Conservation (phyloP, 257 asterid species). For the Solanum bulbocastanum region DNA sequence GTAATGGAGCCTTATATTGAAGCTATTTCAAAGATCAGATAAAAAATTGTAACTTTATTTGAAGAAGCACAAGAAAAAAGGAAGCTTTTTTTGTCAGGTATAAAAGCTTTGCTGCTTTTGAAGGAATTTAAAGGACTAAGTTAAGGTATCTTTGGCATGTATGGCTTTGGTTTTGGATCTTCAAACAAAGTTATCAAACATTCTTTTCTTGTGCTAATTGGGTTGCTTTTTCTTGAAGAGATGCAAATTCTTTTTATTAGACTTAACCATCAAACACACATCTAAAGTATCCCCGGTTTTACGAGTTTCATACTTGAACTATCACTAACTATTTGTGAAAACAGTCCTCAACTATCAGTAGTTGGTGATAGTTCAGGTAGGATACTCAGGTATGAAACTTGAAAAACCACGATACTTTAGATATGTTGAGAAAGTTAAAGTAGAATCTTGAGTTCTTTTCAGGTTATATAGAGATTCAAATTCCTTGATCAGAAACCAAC, state of each 20-base stretch:
- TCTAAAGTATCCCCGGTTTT: rapidly evolving
- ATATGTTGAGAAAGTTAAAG: background rate
- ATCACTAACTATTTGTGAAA: background rate
- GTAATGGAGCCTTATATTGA: conserved; percentile 1
- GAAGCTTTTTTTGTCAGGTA: conserved; percentile 6
- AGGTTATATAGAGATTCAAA: background rate
- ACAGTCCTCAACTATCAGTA: background rate
- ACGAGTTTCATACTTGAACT: background rate
- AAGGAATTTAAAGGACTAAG: conserved; percentile 15
- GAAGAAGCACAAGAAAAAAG: conserved; percentile 33
- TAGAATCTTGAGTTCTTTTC: background rate
- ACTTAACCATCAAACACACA: background rate
- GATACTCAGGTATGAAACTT: background rate
- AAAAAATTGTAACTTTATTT: conserved; percentile 1
- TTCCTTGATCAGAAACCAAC: background rate
- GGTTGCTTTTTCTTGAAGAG: background rate
- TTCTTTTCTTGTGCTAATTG: conserved; percentile 36
- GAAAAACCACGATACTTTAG: background rate
- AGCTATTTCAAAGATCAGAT: conserved; percentile 4
- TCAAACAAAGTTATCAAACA: conserved; percentile 21
- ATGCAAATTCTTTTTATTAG: background rate
- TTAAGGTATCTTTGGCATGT: conserved; percentile 48
- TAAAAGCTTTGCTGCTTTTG: conserved; percentile 10
- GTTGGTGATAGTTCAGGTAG: background rate
- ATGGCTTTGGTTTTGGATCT: conserved; percentile 38